Evolutionary conservation across 495 filamentous ascomycete species (phyloP), one percentile per base, ranked within the genome.

Genomic region (Penicillium roqueforti): DNA sequence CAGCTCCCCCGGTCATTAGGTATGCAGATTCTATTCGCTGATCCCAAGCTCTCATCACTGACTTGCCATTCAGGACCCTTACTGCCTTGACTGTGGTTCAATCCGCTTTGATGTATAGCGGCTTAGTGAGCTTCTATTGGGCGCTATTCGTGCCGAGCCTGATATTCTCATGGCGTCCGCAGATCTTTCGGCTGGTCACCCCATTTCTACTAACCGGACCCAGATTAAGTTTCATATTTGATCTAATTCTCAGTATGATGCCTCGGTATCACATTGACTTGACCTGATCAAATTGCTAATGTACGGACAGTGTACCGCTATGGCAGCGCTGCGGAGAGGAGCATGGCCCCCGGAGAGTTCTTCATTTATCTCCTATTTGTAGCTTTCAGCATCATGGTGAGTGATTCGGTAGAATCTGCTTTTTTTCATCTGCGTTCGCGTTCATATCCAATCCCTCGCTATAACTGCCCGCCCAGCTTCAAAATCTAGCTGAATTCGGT

Each of bases 381-480:
- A 60, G 75, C 71, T 45, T 58, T 66, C 4, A 59, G 77, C 25
- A 83, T 89, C 25, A 37, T 84, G 72, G 87, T 90, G 83, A 72
- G 86, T 79, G 60, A 36, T 51, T 59, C 43, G 20, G 49, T 53
- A 48, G 54, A 57, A 50, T 29, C 31, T 16, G 55, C 29, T 55
- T 58, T 59, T 41, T 28, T 59, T 58, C 54, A 41, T 14, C 25
- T 39, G 20, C 34, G 13, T 19, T 50, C 36, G 23, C 36, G 22
- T 39, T 29, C 14, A 54, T 60, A 51, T 53, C 14, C 25, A 45
- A 47, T 54, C 86, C 88, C 87, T 92, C 89, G 79, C 78, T 87
- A 86, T 89, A 88, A 87, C 92, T 97, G 91, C 92, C 89, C 92
- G 91, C 83, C 82, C 89, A 91, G 91, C 80, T 81, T 71, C 69